Evolutionary conservation across 179 eudicot species (phyloP).

Genomic region (Silene vulgaris): DNA sequence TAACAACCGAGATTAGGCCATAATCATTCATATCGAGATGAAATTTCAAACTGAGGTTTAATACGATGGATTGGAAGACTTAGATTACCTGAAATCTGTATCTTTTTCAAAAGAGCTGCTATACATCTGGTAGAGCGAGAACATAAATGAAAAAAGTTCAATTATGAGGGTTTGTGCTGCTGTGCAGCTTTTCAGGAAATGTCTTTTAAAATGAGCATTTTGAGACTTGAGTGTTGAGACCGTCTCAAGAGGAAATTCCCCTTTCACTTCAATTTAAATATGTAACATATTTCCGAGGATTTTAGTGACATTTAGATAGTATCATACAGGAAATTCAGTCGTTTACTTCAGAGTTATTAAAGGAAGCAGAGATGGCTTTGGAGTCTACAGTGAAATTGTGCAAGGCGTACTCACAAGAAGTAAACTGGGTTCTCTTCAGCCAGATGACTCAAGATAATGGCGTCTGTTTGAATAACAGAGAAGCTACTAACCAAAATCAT

Average conservation of each 20-base stretch:
- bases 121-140: not conserved
- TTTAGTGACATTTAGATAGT: constrained; percentile 21
- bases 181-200: not conserved
- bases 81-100: not conserved
- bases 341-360: constrained; percentile 55
- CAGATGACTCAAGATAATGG: constrained; percentile 29
- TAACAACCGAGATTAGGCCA: not conserved
- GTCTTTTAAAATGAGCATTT: not conserved
- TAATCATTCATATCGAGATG: too few relatives aligned
- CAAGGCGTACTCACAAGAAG: constrained; percentile 53
- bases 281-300: constrained; percentile 14
- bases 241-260: not conserved
- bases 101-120: not conserved
- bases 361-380: constrained; percentile 49
- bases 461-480: constrained; percentile 29
- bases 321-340: constrained; percentile 50
- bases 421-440: constrained; percentile 47
- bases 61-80: not conserved
- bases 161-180: not conserved
- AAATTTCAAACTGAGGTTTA: not conserved
- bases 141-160: not conserved
- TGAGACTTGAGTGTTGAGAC: not conserved
- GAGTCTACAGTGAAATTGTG: constrained; percentile 64
- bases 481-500: constrained; percentile 33
- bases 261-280: not conserved